phyloP scores from a whole-genome alignment of 139 green algal species.

The Protoeuglena noctilucae region DNA sequence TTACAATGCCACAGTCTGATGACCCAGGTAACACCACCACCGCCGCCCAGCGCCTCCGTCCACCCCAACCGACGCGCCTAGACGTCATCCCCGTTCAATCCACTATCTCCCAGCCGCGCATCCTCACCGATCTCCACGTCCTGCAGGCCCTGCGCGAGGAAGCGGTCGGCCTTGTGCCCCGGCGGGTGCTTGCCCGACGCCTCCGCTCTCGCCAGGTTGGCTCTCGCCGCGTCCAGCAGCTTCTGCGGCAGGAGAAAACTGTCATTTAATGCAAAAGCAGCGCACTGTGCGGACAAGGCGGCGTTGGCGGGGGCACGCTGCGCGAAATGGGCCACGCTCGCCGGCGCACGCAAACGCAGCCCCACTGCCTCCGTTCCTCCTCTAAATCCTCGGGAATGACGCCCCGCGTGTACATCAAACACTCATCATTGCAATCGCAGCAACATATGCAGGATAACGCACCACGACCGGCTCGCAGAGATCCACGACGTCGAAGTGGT shows the following conservation, averaged over 20 bases:
- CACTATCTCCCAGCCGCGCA: too few relatives aligned
- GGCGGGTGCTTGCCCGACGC: conserved; percentile 2
- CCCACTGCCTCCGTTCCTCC: too few relatives aligned
- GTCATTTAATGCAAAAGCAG: background rate
- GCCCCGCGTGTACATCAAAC: too few relatives aligned
- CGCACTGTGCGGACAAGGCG: conserved; percentile 3
- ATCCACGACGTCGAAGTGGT: conserved; percentile 74
- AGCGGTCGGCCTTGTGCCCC: conserved; percentile 12
- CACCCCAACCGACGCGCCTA: too few relatives aligned
- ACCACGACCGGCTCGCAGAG: conserved; percentile 54
- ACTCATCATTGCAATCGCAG: too few relatives aligned
- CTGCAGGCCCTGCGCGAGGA: conserved; percentile 20
- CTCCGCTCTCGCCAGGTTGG: background rate
- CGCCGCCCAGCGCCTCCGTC: too few relatives aligned
- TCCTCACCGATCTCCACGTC: conserved; percentile 17
- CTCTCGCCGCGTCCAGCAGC: conserved; percentile 4
- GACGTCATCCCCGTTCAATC: too few relatives aligned
- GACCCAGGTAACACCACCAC: conserved; percentile 1
- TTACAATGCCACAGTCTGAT: too few relatives aligned
- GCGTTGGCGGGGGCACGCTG: background rate
- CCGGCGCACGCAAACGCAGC: too few relatives aligned
- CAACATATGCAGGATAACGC: too few relatives aligned
- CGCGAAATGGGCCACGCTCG: background rate
- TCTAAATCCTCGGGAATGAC: too few relatives aligned
- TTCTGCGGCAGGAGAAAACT: conserved; percentile 2